Base-by-base conservation (phyloP, 441 rosid genomes). In the Aquilaria agallochum region DNA sequence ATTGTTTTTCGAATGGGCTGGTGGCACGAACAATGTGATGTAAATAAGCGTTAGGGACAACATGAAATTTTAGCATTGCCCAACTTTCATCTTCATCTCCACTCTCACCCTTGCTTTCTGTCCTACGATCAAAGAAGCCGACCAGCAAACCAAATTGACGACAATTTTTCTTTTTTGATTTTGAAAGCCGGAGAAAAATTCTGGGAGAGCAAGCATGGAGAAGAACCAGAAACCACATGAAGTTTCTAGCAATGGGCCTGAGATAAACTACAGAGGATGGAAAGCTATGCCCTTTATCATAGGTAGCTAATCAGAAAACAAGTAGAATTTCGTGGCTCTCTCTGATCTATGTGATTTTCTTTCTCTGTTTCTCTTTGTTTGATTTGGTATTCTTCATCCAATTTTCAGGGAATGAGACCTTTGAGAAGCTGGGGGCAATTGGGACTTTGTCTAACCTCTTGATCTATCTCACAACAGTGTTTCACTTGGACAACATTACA, bases 351-450 rank as follows among this genome's bases (percentile, higher is more conserved):
- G 42, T 0, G 5, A 36, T 4, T 20, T 36, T 9, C 9, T 11
- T 7, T 3, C 44, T 13, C 5, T 20, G 11, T 9, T 1, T 15
- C n/a, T 42, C 2, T 60, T 9, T 15, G 5, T 4, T 15, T 51
- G 5, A 2, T 31, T 50, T 34, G 2, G 50, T 31, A 53, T 53
- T 13, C 52, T 47, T 13, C 31, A 13, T 1, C 34, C 34, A 36
- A 31, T 9, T 33, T 13, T 55, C 68, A 78, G 83, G 83, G 32
- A 81, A 78, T 64, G 83, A 78, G 62, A 69, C 81, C 0, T 81
- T 81, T 56, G 86, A 81, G 77, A 81, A 78, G 75, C 75, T 81
- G 12, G 86, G 86, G 1, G 73, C 79, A 0, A 2, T 75, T 2
- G 83, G 86, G 2, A 68, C 86, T 2, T 30, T 53, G 1, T 3